A percentile compares a stretch with the other conserved stretches of the same genome.
These are phyloP conservation scores for Podaxis carcinomalis DNA, from an alignment of 768 basidiomycete genomes.

Conservation along the genomic window DNA sequence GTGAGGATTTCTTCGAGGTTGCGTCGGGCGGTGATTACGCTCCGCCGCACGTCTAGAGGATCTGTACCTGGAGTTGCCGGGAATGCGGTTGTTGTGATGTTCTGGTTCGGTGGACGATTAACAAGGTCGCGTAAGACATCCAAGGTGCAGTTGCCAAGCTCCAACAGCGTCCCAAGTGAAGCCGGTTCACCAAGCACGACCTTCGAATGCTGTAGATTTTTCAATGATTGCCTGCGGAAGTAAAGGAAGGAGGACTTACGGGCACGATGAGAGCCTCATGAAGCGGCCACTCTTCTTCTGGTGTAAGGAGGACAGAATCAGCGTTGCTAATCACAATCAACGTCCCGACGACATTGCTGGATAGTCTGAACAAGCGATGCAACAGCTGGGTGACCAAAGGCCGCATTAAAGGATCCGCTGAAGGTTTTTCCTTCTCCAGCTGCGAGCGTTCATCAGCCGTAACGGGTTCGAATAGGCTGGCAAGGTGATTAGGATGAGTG, in stretches of 20 bases:
- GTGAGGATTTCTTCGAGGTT: conserved; percentile 66
- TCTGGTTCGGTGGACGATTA: conserved; percentile 55
- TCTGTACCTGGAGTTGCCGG: conserved; percentile 24
- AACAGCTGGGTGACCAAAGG: conserved; percentile 72
- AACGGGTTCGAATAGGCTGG: conserved; percentile 75
- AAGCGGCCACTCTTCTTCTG: conserved; percentile 69
- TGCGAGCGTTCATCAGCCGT: conserved; percentile 67
- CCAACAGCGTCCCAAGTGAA: conserved; percentile 83
- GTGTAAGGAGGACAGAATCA: conserved; percentile 59
- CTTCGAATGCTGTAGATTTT: conserved; percentile 65
- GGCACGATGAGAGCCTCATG: conserved; percentile 68
- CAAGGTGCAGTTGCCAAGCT: conserved; percentile 72
- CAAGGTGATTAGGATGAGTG: conserved; percentile 86
- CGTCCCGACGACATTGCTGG: conserved; percentile 64
- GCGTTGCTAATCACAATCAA: conserved; percentile 68
- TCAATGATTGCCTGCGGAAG: not conserved
- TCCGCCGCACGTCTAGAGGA: conserved; percentile 52
- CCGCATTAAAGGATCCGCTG: conserved; percentile 60
- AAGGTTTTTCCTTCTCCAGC: conserved; percentile 62
- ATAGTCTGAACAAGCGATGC: conserved; percentile 66
- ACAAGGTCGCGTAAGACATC: conserved; percentile 70
- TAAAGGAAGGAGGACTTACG: conserved; percentile 37
- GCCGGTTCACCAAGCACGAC: conserved; percentile 79
- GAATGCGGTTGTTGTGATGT: conserved; percentile 32
- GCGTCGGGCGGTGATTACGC: conserved; percentile 50